Base-by-base conservation (phyloP, 2,329 filamentous ascomycete genomes). In the Fusarium robinianum region DNA sequence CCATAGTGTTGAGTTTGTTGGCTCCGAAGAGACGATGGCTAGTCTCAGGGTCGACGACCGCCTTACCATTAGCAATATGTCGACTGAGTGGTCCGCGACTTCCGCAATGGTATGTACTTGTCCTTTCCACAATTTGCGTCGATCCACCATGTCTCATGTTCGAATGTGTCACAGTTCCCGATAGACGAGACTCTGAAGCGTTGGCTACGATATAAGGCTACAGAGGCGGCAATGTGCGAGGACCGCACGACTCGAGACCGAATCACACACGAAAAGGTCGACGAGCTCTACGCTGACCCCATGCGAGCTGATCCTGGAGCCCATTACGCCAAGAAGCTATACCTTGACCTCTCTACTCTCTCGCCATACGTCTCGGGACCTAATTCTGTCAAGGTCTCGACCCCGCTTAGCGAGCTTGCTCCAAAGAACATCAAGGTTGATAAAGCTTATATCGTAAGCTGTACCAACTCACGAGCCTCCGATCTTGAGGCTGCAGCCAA, bases 331-430 rank as follows among this genome's bases (percentile, higher is more conserved):
- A 95, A 96, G 70, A 72, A 83, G 25, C 76, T 95, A 1, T 88
- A 86, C 67, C 74, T 95, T 15, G 81, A 95, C 65, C 79, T 96
- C 3, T 87, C 85, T 0, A 90, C 88, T 0, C 78, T 96, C 3
- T 85, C 87, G 1, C 90, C 90, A 0, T 91, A 87, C 52, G 84
- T 96, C 9, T 78, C 90, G 0, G 90, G 91, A 0, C 90, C 91
- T 1, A 95, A 96, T 71, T 90, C 87, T 0, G 89, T 95, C 65
- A 96, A 96, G 69, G 73, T 95, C 1, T 83, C 86, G 0, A 95
- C 86, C 0, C 88, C 90, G 1, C 70, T 96, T 1, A 72, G 73
- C 10, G 82, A 91, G 38, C 78, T 96, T 2, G 84, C 85, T 56
- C 65, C 77, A 0, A 75, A 91, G 62, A 71, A 87, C 54, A 94